Evolutionary conservation across 768 basidiomycete species (phyloP).

Genomic region (Albatrellus ellisii): DNA sequence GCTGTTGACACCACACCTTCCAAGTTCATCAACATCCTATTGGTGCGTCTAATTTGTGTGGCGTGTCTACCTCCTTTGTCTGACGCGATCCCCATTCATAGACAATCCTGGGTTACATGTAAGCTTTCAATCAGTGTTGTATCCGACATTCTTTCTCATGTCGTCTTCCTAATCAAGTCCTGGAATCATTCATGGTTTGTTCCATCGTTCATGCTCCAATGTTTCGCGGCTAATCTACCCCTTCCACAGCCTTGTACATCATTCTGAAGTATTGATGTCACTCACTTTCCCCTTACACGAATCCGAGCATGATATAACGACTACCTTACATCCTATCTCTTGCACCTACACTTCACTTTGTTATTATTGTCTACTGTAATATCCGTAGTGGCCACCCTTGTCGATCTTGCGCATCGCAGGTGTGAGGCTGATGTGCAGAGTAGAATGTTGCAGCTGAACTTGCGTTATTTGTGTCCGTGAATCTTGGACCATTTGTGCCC

Average conservation of each 20-base stretch:
- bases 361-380: slow-evolving; percentile 1
- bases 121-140: slow-evolving; percentile 18
- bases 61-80: neutral
- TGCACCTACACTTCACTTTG: neutral
- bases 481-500: too few species aligned
- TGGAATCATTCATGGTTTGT: slow-evolving; percentile 58
- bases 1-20: neutral
- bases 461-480: too few species aligned
- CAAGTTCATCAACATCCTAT: slow-evolving; percentile 57
- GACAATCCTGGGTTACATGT: slow-evolving; percentile 74
- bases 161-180: slow-evolving; percentile 31
- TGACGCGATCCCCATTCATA: slow-evolving; percentile 7
- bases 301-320: too few species aligned
- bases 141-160: neutral
- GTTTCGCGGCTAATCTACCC: neutral
- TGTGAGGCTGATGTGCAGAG: too few species aligned
- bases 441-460: too few species aligned
- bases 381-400: too few species aligned
- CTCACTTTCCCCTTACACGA: neutral
- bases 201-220: neutral
- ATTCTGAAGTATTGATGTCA: slow-evolving; percentile 54
- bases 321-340: neutral
- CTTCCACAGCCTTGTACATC: slow-evolving; percentile 54
- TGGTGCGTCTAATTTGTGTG: slow-evolving; percentile 23
- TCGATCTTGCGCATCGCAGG: too few species aligned